Base-by-base conservation (phyloP, 345 rosid genomes). In the Gossypium stocksii region DNA sequence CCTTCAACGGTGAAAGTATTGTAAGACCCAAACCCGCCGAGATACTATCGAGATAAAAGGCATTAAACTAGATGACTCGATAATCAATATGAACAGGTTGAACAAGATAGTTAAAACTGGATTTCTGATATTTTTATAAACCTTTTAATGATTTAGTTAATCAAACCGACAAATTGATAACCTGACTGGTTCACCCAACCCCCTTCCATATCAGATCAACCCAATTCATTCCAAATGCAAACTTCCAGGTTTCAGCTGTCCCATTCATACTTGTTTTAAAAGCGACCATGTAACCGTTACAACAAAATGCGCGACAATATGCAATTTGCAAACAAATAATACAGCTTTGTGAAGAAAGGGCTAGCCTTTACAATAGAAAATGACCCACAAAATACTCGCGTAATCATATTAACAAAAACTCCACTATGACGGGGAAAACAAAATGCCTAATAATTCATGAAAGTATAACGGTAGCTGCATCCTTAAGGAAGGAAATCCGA, bases 341-440 rank as follows among this genome's bases (percentile, higher is more conserved):
- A 17, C 8, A 53, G 58, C 11, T 61, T 67, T 4, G 60, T 73
- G 68, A 48, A 56, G 44, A 25, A 67, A 3, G 53, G 48, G 38
- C 79, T 72, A 64, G 58, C 69, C 77, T 80, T 78, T 72, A 82
- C 85, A 80, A 57, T 70, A 77, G 70, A 53, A 53, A 77, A 64
- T 29, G 44, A 74, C 57, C 57, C 66, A 76, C 46, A 66, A 70
- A 75, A 61, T 56, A 63, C 23, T n/a, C 59, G 71, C 63, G 57
- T 72, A 70, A 62, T 74, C 70, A 73, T 74, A 77, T 81, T 19
- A 71, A 79, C 86, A 80, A 59, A 51, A n/a, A 54, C 59, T 54
- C 59, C 59, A 7, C 23, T 19, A 56, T 19, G 60, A 29, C n/a
- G 27, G 45, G 13, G 22, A 54, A 29, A 77, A 68, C n/a, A 51